Conservation (phyloP, 345 rosid genomes). For the Odontarrhena argentea region DNA sequence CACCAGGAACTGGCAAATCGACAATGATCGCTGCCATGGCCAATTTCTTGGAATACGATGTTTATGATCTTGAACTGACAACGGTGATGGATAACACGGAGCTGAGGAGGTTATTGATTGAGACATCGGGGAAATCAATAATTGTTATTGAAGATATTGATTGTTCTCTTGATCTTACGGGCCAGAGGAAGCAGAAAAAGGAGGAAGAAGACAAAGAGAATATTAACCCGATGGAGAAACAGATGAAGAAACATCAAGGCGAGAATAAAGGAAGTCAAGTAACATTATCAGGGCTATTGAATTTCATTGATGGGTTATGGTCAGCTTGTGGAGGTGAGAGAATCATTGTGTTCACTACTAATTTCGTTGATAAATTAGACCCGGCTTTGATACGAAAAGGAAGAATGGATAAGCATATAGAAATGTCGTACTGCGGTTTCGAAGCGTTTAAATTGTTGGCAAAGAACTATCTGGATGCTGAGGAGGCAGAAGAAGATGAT, state of each 20-base stretch:
- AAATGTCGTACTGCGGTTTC: slow-evolving; percentile 46
- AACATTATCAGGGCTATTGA: slow-evolving; percentile 43
- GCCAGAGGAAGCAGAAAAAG: slow-evolving; percentile 43
- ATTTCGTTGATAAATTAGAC: slow-evolving; percentile 49
- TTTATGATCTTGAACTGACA: slow-evolving; percentile 69
- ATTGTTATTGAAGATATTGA: slow-evolving; percentile 75
- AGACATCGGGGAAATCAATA: slow-evolving; percentile 52
- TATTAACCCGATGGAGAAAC: slow-evolving; percentile 1
- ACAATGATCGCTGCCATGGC: slow-evolving; percentile 72
- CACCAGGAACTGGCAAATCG: slow-evolving; percentile 78
- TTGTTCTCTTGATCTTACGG: slow-evolving; percentile 58
- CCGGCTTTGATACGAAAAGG: slow-evolving; percentile 50
- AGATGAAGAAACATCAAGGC: slow-evolving; percentile 13
- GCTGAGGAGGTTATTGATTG: slow-evolving; percentile 55
- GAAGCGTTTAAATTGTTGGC: slow-evolving; percentile 52
- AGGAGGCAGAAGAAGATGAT: slow-evolving; percentile 21
- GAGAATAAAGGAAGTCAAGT: slow-evolving; percentile 42
- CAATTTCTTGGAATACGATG: slow-evolving; percentile 58
- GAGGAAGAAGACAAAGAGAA: slow-evolving; percentile 28
- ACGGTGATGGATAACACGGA: slow-evolving; percentile 58
- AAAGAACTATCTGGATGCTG: slow-evolving; percentile 43
- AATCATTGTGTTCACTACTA: slow-evolving; percentile 54
- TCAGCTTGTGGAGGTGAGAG: slow-evolving; percentile 55
- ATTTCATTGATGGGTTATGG: slow-evolving; percentile 49
- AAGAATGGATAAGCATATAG: slow-evolving; percentile 54